Evolutionary conservation across 495 filamentous ascomycete species (phyloP).

Genomic region (Neurospora hispaniola): DNA sequence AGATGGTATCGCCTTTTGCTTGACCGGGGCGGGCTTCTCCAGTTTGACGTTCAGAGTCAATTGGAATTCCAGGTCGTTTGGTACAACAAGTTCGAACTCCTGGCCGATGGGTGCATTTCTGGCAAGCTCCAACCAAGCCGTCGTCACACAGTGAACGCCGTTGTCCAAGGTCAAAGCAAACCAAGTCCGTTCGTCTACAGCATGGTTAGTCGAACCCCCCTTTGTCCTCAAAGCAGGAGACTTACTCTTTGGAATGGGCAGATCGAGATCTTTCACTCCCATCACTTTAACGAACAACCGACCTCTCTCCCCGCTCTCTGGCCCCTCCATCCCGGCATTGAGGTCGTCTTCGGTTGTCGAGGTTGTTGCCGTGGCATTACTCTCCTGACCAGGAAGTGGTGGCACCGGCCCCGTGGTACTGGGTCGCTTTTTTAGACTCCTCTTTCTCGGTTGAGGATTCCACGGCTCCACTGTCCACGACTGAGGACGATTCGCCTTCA

Average conservation of each 20-base stretch:
- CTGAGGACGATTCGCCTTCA: constrained; percentile 62
- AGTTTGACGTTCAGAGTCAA: constrained; percentile 92
- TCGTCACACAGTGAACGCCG: constrained; percentile 94
- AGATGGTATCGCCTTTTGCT: constrained; percentile 32
- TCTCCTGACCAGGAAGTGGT: constrained; percentile 80
- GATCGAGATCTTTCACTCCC: constrained; percentile 86
- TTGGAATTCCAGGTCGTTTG: constrained; percentile 94
- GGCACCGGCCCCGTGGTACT: constrained; percentile 47
- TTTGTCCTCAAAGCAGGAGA: background rate
- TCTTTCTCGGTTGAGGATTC: constrained; percentile 66
- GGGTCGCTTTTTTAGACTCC: constrained; percentile 53
- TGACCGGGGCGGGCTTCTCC: constrained; percentile 58
- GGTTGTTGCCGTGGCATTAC: constrained; percentile 54
- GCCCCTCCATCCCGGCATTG: constrained; percentile 40
- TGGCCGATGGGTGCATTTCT: constrained; percentile 92
- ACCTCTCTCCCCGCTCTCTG: constrained; percentile 82
- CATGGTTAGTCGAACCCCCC: constrained; percentile 17
- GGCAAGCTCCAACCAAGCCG: constrained; percentile 86
- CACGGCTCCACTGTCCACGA: constrained; percentile 95
- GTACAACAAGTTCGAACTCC: constrained; percentile 94
- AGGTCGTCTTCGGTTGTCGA: constrained; percentile 51
- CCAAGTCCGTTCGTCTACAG: constrained; percentile 70
- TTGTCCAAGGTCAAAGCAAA: constrained; percentile 96
- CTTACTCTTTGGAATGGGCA: constrained; percentile 85
- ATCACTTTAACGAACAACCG: constrained; percentile 94